Conservation (phyloP, 139 green algal species). For the Raphidocelis subcapitata region DNA sequence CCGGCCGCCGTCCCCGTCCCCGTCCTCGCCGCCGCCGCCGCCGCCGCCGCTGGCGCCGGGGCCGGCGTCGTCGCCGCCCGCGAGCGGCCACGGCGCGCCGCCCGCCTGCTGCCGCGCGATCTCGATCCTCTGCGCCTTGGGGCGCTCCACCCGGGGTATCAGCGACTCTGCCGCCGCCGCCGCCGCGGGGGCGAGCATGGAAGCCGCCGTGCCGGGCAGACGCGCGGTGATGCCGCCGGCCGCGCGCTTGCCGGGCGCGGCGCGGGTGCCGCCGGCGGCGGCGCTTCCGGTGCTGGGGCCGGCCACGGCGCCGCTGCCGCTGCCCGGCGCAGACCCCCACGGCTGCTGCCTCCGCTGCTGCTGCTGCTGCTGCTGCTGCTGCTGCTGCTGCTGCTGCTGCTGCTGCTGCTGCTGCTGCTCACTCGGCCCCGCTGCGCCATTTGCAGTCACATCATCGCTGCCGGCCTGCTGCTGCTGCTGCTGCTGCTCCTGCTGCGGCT, state of each 20-base stretch:
- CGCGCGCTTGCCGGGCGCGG: neutral
- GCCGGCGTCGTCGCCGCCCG: neutral
- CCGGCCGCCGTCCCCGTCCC: neutral
- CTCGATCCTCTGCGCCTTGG: too few relatives aligned
- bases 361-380: constrained; percentile 7
- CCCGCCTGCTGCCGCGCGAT: too few relatives aligned
- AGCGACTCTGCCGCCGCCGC: too few relatives aligned
- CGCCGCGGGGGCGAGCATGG: too few relatives aligned
- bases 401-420: neutral
- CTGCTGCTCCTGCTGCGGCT: constrained; percentile 3
- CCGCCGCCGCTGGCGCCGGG: neutral
- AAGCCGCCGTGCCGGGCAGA: too few relatives aligned
- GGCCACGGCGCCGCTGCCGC: neutral
- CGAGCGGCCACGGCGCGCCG: neutral
- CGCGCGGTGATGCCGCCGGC: neutral
- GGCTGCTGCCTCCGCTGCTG: neutral
- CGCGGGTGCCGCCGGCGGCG: neutral
- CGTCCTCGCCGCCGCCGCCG: neutral
- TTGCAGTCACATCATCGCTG: too few relatives aligned
- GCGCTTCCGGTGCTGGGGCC: too few relatives aligned
- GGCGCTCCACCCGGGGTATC: too few relatives aligned
- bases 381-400: constrained; percentile 11
- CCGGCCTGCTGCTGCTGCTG: constrained; percentile 1
- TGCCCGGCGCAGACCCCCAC: neutral
- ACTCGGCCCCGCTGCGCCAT: too few relatives aligned